Evolutionary conservation across 2,329 filamentous ascomycete genomes (phyloP).

Genomic region (Nothopassalora personata): DNA sequence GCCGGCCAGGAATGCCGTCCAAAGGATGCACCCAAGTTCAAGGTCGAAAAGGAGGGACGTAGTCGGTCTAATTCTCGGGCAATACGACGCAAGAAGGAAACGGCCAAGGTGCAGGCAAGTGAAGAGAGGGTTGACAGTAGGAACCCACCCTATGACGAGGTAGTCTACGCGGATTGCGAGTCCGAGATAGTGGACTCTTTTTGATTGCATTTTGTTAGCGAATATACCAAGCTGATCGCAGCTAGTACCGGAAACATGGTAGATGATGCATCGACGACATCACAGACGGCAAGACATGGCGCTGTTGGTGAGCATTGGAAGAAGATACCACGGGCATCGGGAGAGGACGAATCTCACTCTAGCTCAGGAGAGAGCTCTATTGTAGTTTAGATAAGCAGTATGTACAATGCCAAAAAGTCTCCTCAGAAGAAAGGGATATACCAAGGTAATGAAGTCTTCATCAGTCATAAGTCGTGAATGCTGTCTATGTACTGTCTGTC

Average conservation of each 20-base stretch:
- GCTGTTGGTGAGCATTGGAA: background rate
- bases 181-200: background rate
- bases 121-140: conserved; percentile 1
- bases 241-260: background rate
- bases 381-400: conserved; percentile 3
- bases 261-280: background rate
- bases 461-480: conserved; percentile 1
- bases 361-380: background rate
- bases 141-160: background rate
- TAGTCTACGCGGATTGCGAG: background rate
- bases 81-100: background rate
- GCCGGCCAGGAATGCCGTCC: conserved; percentile 10
- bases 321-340: background rate
- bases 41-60: conserved; percentile 9
- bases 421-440: background rate
- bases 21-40: conserved; percentile 7
- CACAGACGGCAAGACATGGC: background rate
- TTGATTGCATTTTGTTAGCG: background rate
- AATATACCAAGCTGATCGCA: background rate
- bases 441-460: background rate
- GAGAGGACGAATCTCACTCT: background rate
- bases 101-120: background rate
- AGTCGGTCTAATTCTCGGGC: background rate
- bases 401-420: background rate
- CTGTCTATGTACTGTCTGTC: background rate